A percentile compares a stretch with the other conserved stretches of the same genome.
phyloP scores from a whole-genome alignment of 345 rosid genomes.

The Salix purpurea region DNA sequence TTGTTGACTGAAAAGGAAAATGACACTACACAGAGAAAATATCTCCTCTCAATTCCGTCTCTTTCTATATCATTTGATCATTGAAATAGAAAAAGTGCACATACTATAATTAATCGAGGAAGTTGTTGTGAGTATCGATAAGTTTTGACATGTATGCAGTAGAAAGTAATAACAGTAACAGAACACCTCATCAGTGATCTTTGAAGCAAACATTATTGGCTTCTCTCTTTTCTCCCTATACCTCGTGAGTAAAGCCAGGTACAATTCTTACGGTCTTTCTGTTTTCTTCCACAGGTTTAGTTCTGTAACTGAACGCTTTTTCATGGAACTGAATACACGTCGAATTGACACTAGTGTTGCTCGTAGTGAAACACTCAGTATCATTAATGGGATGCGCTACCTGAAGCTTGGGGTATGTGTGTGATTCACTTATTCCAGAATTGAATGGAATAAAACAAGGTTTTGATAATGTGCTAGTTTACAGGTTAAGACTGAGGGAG shows the following conservation, averaged over 20 bases:
- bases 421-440: slow-evolving; percentile 14
- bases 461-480: slow-evolving; percentile 29
- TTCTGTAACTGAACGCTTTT: slow-evolving; percentile 93
- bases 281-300: slow-evolving; percentile 62
- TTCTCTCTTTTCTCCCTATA: background rate
- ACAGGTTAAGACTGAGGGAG: slow-evolving; percentile 96
- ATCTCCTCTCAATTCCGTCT: background rate
- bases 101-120: no score
- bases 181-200: background rate
- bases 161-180: no score
- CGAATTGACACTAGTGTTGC: slow-evolving; percentile 75
- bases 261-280: slow-evolving; percentile 14
- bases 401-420: slow-evolving; percentile 88
- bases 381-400: slow-evolving; percentile 98
- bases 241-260: background rate
- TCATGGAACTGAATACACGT: slow-evolving; percentile 89
- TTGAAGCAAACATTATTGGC: background rate
- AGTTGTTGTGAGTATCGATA: no score
- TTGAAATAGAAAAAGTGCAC: background rate
- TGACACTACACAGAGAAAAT: background rate
- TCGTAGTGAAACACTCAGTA: slow-evolving; percentile 88
- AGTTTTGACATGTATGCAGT: no score
- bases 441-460: slow-evolving; percentile 6
- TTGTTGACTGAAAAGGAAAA: no score
- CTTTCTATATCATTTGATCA: background rate